Conservation (phyloP, 2,329 filamentous ascomycete genomes). For the Epichloe glyceriae region DNA sequence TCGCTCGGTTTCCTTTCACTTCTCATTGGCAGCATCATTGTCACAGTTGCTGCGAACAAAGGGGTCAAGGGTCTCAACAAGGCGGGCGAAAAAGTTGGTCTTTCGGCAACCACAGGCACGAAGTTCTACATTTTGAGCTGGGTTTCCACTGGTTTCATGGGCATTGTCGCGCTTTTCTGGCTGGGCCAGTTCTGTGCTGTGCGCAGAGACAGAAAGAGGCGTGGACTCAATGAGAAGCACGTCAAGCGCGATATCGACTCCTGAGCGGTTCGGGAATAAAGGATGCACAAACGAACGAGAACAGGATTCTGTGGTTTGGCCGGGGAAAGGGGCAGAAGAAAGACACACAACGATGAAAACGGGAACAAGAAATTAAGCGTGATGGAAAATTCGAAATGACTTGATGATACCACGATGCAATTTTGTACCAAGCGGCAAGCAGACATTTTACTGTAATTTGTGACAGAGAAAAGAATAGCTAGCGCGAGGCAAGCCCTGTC, state of each 20-base stretch:
- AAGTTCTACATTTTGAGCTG: slow-evolving; percentile 34
- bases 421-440: background rate
- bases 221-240: background rate
- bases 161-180: slow-evolving; percentile 29
- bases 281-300: background rate
- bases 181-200: slow-evolving; percentile 18
- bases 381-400: background rate
- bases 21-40: slow-evolving; percentile 28
- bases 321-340: background rate
- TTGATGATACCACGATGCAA: background rate
- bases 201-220: slow-evolving; percentile 13
- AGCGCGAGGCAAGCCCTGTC: background rate
- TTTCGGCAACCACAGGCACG: slow-evolving; percentile 28
- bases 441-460: background rate
- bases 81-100: slow-evolving; percentile 29
- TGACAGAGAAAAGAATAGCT: background rate
- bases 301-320: background rate
- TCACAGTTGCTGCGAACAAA: slow-evolving; percentile 27
- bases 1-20: slow-evolving; percentile 24
- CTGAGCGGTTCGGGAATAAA: background rate
- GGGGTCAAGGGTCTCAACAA: slow-evolving; percentile 29
- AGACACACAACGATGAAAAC: background rate
- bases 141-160: slow-evolving; percentile 34
- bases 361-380: background rate
- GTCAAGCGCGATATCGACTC: background rate